Evolutionary conservation across 2,329 filamentous ascomycete species (phyloP), one percentile per base, ranked within the genome.

Genomic region (Claviceps arundinis): DNA sequence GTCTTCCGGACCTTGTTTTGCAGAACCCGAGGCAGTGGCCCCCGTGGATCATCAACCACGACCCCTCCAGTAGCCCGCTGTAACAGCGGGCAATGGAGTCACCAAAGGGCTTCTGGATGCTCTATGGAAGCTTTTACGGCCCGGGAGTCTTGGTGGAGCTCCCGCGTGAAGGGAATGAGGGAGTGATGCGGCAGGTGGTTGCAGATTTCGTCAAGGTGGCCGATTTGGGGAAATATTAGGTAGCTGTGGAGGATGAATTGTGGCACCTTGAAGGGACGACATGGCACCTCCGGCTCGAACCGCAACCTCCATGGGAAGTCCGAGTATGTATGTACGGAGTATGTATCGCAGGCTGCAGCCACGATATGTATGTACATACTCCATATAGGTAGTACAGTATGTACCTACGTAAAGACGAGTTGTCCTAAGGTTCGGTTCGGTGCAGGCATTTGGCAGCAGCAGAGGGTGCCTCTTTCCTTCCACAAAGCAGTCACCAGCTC

Each of bases 51-150:
- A 16, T 44, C 22, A 44, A 44, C 19, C 47, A 50, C 46, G 40
- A 56, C 50, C 55, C 54, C 55, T 53, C 54, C 50, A 52, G 26
- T 37, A 52, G 51, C 47, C 51, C 45, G 50, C 50, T 50, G 54
- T 52, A 53, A 48, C 50, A 55, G 51, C 41, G 43, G 37, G 48
- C 24, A 43, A 55, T 54, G 54, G 52, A 47, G 54, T 57, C 52
- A 56, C 53, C 56, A 56, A n/a, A 57, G 54, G 48, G 55, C 55
- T 60, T 60, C 58, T 54, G 57, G 50, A 41, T 47, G 47, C 47
- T 43, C 52, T 55, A 54, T 58, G 56, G 58, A 60, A 60, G 58
- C 54, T 58, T 58, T 58, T 54, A 53, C 53, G 54, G 55, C 52
- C 54, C 54, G 51, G 48, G 43, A 54, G 40, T 50, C 48, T 45